Base-by-base conservation (phyloP, 257 asterid genomes). In the Linderniella brevidens region DNA sequence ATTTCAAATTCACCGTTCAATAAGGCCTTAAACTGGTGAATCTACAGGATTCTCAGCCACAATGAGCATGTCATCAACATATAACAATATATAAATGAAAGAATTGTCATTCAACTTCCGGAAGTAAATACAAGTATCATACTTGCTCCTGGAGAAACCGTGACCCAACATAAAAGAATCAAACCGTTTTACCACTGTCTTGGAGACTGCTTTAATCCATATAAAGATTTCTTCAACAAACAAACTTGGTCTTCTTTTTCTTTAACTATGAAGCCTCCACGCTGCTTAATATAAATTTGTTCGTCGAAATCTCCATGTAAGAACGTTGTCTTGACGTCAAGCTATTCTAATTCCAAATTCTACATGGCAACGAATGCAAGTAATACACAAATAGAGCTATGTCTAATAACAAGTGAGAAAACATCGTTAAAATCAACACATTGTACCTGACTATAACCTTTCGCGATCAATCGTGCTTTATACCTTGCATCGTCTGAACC, bases 331-430 rank as follows among this genome's bases (percentile, higher is more conserved):
- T 46, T 46, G 20, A 46, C 13, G 20, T 46, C 14, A 10, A 46
- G n/a, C 20, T 46, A 5, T 17, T 46, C 50, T 19, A 46, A 46
- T 29, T 19, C 35, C 35, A 46, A 46, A 46, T 46, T 29, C 15
- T 46, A 19, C 50, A 13, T 46, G 35, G n/a, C 50, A 46, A 46
- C 48, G 9, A 43, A 16, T 13, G 48, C 48, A 38, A 38, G 43
- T 38, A 38, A n/a, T 9, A 9, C 14, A 38, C 43, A 9, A 38
- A 42, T 42, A 42, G 15, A 42, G 14, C 17, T 42, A 13, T 17
- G 8, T 14, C 17, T 42, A 42, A 42, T 4, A 42, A 42, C 14
- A 42, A n/a, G n/a, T n/a, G n/a, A n/a, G n/a, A n/a, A n/a, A 1
- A 14, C 47, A 42, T 42, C 11, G n/a, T 42, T 42, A 17, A 42